Percentiles rank a stretch among this genome's conserved stretches.
These are phyloP conservation scores for Saccharomycopsis phalli DNA, from an alignment of 1,139 yeast genomes.

Conservation along the genomic window DNA sequence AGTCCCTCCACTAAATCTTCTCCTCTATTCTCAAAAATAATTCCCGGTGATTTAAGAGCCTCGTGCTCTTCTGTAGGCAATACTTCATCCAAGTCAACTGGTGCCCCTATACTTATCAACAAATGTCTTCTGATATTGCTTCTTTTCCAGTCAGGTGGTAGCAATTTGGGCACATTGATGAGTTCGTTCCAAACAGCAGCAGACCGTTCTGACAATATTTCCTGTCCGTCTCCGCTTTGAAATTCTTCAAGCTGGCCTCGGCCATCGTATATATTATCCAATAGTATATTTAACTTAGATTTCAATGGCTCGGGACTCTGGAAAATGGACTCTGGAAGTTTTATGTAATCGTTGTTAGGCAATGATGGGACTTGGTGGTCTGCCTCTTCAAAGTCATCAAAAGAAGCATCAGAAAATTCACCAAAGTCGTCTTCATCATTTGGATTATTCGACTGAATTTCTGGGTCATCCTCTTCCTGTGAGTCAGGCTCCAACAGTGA, in stretches of 20 bases:
- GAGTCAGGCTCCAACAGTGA: no score
- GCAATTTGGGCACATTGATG: constrained; percentile 11
- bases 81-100: constrained; percentile 19
- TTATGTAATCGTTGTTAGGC: no score
- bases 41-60: background rate
- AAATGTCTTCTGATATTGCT: constrained; percentile 18
- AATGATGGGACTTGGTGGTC: no score
- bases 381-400: constrained; percentile 20
- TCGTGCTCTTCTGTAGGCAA: constrained; percentile 1
- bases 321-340: no score
- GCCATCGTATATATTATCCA: background rate
- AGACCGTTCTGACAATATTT: constrained; percentile 11
- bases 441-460: background rate
- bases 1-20: background rate
- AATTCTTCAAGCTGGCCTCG: background rate
- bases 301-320: background rate
- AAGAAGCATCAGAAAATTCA: constrained; percentile 19
- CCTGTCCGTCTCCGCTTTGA: background rate
- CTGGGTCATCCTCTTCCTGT: no score
- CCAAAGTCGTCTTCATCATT: constrained; percentile 18
- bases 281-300: background rate
- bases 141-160: constrained; percentile 20
- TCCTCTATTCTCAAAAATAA: background rate
- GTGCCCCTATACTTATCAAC: constrained; percentile 19
- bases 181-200: constrained; percentile 17